Conservation (phyloP, 164 flowering plant species). For the Magnolia sinica region DNA sequence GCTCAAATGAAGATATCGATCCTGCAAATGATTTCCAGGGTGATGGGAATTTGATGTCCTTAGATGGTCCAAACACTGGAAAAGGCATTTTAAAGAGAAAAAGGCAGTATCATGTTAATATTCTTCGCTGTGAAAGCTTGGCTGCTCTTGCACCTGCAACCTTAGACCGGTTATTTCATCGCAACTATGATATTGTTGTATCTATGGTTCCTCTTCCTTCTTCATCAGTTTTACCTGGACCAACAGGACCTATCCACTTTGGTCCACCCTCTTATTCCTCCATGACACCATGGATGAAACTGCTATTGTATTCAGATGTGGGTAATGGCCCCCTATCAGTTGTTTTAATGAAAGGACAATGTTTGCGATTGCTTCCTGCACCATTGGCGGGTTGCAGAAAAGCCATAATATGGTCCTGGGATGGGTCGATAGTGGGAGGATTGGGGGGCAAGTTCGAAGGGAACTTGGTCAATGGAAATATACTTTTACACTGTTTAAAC, state of each 20-base stretch:
- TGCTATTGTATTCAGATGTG: constrained; percentile 70
- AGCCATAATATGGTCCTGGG: constrained; percentile 99
- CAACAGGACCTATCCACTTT: constrained; percentile 86
- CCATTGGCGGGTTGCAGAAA: constrained; percentile 94
- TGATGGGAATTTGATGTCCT: constrained; percentile 33
- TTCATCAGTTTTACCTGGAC: constrained; percentile 89
- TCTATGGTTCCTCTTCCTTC: constrained; percentile 95
- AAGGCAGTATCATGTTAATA: constrained; percentile 74
- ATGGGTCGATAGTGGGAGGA: constrained; percentile 86
- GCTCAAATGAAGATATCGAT: constrained; percentile 24
- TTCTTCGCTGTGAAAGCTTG: constrained; percentile 98
- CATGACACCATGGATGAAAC: constrained; percentile 98
- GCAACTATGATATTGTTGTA: constrained; percentile 87
- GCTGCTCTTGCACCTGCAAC: constrained; percentile 83
- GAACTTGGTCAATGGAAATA: constrained; percentile 76
- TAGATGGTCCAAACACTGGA: constrained; percentile 33
- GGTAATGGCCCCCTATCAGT: constrained; percentile 86
- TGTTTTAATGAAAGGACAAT: constrained; percentile 95
- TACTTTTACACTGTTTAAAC: constrained; percentile 88
- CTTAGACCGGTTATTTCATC: constrained; percentile 73
- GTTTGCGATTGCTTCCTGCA: constrained; percentile 87
- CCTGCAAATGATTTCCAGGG: constrained; percentile 25
- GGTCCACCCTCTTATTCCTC: constrained; percentile 93
- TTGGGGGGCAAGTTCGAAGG: constrained; percentile 95
- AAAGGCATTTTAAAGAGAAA: constrained; percentile 36